Conservation (phyloP, 2,329 filamentous ascomycete species). For the Ophiostoma australiae region DNA sequence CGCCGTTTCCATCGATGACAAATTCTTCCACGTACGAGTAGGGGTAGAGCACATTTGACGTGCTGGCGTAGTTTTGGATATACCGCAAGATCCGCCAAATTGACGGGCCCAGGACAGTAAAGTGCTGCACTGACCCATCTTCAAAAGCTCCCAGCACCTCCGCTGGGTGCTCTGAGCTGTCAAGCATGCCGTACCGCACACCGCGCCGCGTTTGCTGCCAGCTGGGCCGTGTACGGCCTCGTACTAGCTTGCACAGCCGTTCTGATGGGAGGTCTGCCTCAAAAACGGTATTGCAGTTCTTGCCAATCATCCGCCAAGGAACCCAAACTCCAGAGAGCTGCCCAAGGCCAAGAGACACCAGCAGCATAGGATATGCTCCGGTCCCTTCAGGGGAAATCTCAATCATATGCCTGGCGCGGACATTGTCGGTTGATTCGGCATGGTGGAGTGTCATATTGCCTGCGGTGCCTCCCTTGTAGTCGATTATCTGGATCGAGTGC, state of each 20-base stretch:
- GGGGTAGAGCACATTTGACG: conserved; percentile 46
- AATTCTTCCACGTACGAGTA: conserved; percentile 37
- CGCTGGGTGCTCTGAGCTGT: conserved; percentile 38
- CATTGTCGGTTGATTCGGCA: conserved; percentile 43
- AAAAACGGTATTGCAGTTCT: conserved; percentile 47
- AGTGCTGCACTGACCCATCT: conserved; percentile 64
- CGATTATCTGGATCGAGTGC: conserved; percentile 50
- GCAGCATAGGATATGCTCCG: conserved; percentile 38
- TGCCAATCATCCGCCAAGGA: conserved; percentile 40
- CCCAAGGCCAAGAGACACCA: conserved; percentile 47
- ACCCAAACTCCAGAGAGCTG: conserved; percentile 49
- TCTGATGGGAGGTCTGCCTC: conserved; percentile 50
- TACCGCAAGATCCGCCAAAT: conserved; percentile 67
- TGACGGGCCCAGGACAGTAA: conserved; percentile 58
- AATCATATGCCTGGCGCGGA: conserved; percentile 42
- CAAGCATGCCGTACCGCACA: conserved; percentile 41
- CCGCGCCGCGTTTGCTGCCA: conserved; percentile 41
- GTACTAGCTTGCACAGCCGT: conserved; percentile 54
- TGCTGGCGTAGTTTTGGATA: conserved; percentile 62
- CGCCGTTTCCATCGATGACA: background rate
- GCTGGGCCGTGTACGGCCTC: conserved; percentile 48
- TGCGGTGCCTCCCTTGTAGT: conserved; percentile 38
- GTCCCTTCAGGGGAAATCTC: conserved; percentile 35
- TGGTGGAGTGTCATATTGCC: conserved; percentile 41
- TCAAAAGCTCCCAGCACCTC: conserved; percentile 62